Evolutionary conservation across 495 filamentous ascomycete species (phyloP), one percentile per base, ranked within the genome.

Genomic region (Lophiostoma macrostomum): DNA sequence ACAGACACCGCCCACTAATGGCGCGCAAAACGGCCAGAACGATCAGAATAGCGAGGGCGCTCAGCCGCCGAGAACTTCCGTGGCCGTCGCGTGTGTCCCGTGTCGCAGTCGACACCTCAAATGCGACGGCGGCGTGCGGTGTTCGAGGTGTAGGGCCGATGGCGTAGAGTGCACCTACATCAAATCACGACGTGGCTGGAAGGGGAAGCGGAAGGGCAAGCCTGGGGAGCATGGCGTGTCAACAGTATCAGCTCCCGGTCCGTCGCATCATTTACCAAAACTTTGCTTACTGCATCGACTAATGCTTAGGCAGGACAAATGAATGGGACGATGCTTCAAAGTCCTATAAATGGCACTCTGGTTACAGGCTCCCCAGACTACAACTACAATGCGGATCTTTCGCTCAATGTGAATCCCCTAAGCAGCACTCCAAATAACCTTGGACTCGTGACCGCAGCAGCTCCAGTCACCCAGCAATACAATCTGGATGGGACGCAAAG

Each of bases 31-130:
- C 28, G 40, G 24, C 8, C 19, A 43, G 16, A 7, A 16, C 29
- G 32, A 16, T 18, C 35, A 35, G 30, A 25, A 43, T 23, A 14
- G 10, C 30, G 22, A 16, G 11, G 38, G 36, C 13, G 44, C 45
- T 8, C 18, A 43, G 18, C 30, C 50, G 16, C 22, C 38, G 7
- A 56, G 56, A 45, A 45, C 56, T 8, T 64, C 60, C 14, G 56
- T 64, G 28, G 41, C 62, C 25, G 56, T 65, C 32, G 78, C 80
- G 27, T 83, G 80, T 50, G 65, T 80, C 13, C 74, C 77, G 12
- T 83, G 80, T 63, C 71, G 79, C 12, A 74, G 68, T 42, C 71
- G 78, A 35, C 80, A 82, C 62, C 61, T 81, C 4, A 79, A 79
- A 42, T 65, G 62, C 53, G 62, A 65, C 41, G 62, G 62, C 19